phyloP scores from a whole-genome alignment of 768 basidiomycete species.

The Aureoboletus auriporus region DNA sequence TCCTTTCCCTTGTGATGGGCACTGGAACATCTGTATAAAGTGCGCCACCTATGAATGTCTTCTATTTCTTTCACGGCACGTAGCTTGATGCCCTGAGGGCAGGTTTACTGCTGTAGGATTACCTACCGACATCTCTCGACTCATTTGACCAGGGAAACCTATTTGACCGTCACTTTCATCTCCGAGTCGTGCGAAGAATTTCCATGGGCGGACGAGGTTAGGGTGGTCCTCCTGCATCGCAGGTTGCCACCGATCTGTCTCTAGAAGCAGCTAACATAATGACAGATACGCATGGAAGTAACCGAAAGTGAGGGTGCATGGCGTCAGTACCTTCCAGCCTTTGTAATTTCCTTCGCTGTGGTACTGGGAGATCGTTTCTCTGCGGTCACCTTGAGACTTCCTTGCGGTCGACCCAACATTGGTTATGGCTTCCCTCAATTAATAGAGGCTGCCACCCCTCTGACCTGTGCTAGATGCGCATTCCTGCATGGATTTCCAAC shows the following conservation, averaged over 20 bases:
- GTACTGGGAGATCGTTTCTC: constrained; percentile 5
- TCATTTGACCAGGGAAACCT: constrained; percentile 2
- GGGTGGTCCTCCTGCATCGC: constrained; percentile 11
- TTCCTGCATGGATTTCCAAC: constrained; percentile 14
- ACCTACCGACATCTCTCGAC: constrained; percentile 5
- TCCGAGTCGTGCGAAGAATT: constrained; percentile 19
- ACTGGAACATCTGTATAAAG: constrained; percentile 5
- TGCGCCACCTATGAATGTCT: constrained; percentile 14
- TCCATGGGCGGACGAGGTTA: constrained; percentile 10
- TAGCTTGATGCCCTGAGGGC: constrained; percentile 20
- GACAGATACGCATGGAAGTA: constrained; percentile 10
- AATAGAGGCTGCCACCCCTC: constrained; percentile 16
- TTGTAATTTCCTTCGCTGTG: constrained; percentile 12
- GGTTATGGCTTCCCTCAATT: constrained; percentile 14
- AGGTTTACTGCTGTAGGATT: constrained; percentile 4
- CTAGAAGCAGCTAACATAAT: constrained; percentile 5
- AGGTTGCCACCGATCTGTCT: constrained; percentile 17
- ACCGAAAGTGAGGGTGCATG: constrained; percentile 8
- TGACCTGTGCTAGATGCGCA: not conserved
- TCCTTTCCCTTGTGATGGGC: constrained; percentile 10
- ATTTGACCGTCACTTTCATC: constrained; percentile 17
- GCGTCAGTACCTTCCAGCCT: constrained; percentile 4
- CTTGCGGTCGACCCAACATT: constrained; percentile 14
- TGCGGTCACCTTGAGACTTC: constrained; percentile 25
- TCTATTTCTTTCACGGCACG: constrained; percentile 19